Percentiles rank a stretch among this genome's conserved stretches.
Conservation (phyloP, 192 early-diverging fungal genomes). For the Linnemannia schmuckeri region DNA sequence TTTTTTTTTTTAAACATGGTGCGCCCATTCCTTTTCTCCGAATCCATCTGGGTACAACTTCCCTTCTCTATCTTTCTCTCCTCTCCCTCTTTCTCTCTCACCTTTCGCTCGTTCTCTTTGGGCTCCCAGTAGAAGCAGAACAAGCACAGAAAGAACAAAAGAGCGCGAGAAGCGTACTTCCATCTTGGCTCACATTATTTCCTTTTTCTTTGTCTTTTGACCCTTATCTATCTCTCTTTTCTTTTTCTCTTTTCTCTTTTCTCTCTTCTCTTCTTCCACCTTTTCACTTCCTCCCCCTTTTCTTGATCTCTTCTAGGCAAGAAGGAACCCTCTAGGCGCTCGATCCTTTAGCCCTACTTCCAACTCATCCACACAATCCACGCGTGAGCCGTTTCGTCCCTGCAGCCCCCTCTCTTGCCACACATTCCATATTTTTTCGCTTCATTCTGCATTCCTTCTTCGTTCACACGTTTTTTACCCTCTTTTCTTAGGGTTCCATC, state of each 20-base stretch:
- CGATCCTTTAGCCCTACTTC: not conserved
- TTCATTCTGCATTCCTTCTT: not conserved
- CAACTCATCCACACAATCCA: not conserved
- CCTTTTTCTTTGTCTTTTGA: not conserved
- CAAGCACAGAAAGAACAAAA: too few relatives aligned
- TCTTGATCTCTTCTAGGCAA: not conserved
- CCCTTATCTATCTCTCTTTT: not conserved
- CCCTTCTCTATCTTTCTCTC: too few relatives aligned
- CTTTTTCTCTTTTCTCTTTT: not conserved
- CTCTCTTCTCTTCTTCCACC: not conserved
- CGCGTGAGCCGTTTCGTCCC: not conserved
- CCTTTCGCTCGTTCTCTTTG: too few relatives aligned
- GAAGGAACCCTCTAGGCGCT: not conserved
- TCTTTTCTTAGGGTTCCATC: too few relatives aligned
- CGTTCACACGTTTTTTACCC: not conserved
- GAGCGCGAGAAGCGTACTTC: not conserved
- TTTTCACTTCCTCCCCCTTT: not conserved
- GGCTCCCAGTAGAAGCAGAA: too few relatives aligned
- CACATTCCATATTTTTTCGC: not conserved
- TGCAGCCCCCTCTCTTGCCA: not conserved
- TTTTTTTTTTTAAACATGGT: too few relatives aligned
- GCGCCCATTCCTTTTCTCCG: too few relatives aligned
- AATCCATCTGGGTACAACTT: too few relatives aligned
- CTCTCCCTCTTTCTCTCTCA: not conserved
- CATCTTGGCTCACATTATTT: not conserved